Evolutionary conservation across 768 basidiomycete genomes (phyloP), one percentile per base, ranked within the genome.

Genomic region (Neoboletus magnificus): DNA sequence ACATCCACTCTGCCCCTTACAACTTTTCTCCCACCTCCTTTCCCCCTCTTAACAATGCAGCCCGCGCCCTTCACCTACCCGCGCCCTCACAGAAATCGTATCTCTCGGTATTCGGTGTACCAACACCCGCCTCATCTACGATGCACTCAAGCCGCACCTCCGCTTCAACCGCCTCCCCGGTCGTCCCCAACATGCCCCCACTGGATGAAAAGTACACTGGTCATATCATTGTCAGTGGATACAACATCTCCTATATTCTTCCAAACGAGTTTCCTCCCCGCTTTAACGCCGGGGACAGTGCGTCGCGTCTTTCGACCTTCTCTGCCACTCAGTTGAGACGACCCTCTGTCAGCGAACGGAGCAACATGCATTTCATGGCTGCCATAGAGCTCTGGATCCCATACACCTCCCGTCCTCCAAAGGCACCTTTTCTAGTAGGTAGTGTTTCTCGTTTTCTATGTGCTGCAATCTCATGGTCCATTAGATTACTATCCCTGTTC

Each of bases 381-480:
- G 90, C 84, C 4, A 80, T 92, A 48, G 87, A 89, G 57, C 77
- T 92, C 70, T 84, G 82, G 79, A 79, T 87, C 23, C 90, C 90
- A 7, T 88, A 81, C 54, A 66, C 82, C 22, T 82, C 82, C 5
- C 78, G 74, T 48, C 90, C 90, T 41, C 87, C 89, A 13, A 77
- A 80, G 55, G 82, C 82, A 32, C 90, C 90, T n/a, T 92, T 82
- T 71, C 73, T 90, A 59, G 89, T 89, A 60, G 40, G 81, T 72
- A 20, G 5, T 6, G 1, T 18, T 40, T 7, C 37, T 49, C 27
- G 1, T 42, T 20, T 42, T 49, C 35, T 12, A 29, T 39, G 5
- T 22, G 4, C 44, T 27, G 13, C 22, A 55, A 60, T 66, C 3
- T 59, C 54, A 51, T 30, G 12, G 29, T 54, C 48, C 54, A 15